Conservation (phyloP, 192 early-diverging fungal genomes). For the Phycomyces nitens region DNA sequence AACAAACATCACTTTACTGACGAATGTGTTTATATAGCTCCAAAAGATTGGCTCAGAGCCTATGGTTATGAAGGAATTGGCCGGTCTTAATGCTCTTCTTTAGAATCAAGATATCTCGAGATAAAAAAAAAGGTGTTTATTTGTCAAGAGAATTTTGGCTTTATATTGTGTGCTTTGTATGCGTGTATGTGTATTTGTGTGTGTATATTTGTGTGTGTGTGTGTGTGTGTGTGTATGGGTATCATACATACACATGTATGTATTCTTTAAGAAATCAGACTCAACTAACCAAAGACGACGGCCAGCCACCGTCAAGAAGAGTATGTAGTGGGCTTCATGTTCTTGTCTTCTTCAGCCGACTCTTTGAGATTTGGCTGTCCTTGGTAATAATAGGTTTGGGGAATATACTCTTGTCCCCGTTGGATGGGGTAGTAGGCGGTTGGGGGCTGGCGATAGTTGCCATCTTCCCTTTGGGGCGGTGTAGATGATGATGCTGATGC, state of each 20-base stretch:
- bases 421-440: too few species aligned
- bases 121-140: too few species aligned
- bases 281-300: neutral
- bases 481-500: neutral
- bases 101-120: neutral
- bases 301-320: neutral
- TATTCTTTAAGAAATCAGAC: neutral
- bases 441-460: neutral
- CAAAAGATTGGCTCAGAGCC: slow-evolving; percentile 67
- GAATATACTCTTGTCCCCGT: neutral
- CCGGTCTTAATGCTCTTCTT: slow-evolving; percentile 5
- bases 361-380: neutral
- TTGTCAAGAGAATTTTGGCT: too few species aligned
- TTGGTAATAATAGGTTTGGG: neutral
- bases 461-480: neutral
- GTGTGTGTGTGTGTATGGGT: neutral
- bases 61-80: slow-evolving; percentile 54
- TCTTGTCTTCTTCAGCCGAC: neutral
- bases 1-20: neutral
- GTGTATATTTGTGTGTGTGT: neutral
- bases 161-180: neutral
- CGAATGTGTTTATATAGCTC: slow-evolving; percentile 17
- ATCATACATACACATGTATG: neutral
- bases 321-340: neutral
- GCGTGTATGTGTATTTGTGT: neutral